These are phyloP conservation scores for Podospora fimiseda DNA, from an alignment of 495 filamentous ascomycete genomes.

Conservation along the genomic window DNA sequence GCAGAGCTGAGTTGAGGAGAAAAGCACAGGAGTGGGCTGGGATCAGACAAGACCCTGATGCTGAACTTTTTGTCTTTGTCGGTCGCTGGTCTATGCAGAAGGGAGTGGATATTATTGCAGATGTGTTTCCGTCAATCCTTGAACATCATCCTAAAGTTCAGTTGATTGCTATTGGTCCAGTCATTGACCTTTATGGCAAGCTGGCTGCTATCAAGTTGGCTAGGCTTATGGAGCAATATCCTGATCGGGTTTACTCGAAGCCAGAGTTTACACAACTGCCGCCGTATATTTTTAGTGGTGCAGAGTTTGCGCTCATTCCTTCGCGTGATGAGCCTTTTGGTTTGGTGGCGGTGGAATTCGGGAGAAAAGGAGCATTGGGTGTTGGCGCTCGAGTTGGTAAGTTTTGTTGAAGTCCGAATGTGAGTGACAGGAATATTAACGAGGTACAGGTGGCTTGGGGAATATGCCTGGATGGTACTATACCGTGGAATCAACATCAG, in stretches of 20 bases:
- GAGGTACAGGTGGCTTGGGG: constrained; percentile 47
- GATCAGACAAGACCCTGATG: constrained; percentile 53
- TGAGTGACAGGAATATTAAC: not conserved
- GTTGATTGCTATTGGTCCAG: constrained; percentile 61
- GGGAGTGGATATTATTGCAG: constrained; percentile 68
- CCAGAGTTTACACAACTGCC: constrained; percentile 69
- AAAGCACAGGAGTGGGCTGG: constrained; percentile 73
- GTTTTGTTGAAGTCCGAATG: constrained; percentile 19
- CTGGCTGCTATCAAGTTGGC: constrained; percentile 66
- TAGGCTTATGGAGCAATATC: constrained; percentile 62
- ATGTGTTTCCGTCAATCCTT: constrained; percentile 61
- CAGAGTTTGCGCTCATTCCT: constrained; percentile 71
- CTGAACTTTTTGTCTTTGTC: constrained; percentile 69
- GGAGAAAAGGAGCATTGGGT: constrained; percentile 67
- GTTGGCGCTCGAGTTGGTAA: constrained; percentile 65
- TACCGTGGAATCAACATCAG: constrained; percentile 60
- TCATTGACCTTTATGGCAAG: constrained; percentile 68
- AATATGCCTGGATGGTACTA: constrained; percentile 73
- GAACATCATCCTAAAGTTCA: constrained; percentile 57
- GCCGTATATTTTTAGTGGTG: constrained; percentile 67
- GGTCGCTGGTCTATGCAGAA: constrained; percentile 74
- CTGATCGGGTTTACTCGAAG: constrained; percentile 62
- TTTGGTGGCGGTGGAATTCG: constrained; percentile 73
- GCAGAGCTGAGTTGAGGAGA: constrained; percentile 48
- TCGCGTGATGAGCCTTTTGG: constrained; percentile 74